Conservation (phyloP, 495 filamentous ascomycete genomes). For the Massariosphaeria phaeospora region DNA sequence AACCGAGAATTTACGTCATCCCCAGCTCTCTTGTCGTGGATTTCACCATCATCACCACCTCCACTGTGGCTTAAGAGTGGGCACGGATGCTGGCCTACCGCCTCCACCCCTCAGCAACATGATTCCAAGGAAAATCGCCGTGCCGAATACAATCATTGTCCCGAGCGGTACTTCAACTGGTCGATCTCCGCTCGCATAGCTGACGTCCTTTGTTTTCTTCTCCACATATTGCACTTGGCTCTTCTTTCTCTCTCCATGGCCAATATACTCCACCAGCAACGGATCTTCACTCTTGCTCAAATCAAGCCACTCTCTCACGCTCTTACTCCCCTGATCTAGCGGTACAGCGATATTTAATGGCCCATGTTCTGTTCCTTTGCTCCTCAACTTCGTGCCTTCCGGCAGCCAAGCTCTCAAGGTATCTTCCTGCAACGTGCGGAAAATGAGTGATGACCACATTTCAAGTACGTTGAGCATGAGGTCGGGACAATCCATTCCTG, state of each 20-base stretch:
- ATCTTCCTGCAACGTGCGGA: constrained; percentile 7
- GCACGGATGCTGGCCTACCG: too few species aligned
- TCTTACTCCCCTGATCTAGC: constrained; percentile 15
- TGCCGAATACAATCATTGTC: too few species aligned
- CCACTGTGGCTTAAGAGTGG: too few species aligned
- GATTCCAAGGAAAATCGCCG: too few species aligned
- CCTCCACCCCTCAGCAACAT: too few species aligned
- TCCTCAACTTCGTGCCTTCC: neutral
- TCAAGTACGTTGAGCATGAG: constrained; percentile 30
- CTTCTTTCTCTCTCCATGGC: neutral
- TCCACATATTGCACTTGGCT: neutral
- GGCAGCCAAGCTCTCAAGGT: constrained; percentile 13
- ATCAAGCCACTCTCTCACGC: constrained; percentile 13
- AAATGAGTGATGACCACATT: constrained; percentile 27
- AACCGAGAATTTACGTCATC: too few species aligned
- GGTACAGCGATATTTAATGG: constrained; percentile 20
- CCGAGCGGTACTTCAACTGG: too few species aligned
- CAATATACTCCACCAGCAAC: constrained; percentile 11
- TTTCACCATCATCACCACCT: too few species aligned
- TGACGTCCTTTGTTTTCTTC: too few species aligned
- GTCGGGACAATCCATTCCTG: constrained; percentile 19
- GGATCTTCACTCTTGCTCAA: constrained; percentile 12
- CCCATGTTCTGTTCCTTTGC: neutral
- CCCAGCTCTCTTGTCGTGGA: too few species aligned
- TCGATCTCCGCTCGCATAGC: too few species aligned